Percentiles rank a stretch among this genome's conserved stretches.
These are phyloP conservation scores for Talaromyces sp. DNA, from an alignment of 2,329 filamentous ascomycete genomes.

Conservation along the genomic window DNA sequence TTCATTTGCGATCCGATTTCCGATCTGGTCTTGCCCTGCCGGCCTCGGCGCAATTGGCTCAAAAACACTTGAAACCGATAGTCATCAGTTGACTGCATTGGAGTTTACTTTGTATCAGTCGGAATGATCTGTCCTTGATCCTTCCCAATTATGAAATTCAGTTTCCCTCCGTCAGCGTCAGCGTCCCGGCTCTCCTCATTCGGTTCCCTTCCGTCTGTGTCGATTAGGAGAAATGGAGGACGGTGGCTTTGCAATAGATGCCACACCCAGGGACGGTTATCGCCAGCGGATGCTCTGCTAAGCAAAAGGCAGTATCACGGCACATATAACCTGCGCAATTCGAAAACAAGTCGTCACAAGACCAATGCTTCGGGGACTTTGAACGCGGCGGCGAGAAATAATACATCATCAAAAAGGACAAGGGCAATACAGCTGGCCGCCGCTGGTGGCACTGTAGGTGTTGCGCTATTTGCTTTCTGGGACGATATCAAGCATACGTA, in stretches of 20 bases:
- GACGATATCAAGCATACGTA: slow-evolving; percentile 72
- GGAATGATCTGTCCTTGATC: background rate
- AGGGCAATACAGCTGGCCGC: slow-evolving; percentile 26
- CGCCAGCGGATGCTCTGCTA: background rate
- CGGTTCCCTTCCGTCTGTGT: background rate
- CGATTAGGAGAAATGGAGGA: background rate
- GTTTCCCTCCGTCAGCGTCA: slow-evolving; percentile 1
- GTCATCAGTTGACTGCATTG: background rate
- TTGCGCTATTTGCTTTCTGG: slow-evolving; percentile 45
- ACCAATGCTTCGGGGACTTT: background rate
- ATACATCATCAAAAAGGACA: slow-evolving; percentile 10
- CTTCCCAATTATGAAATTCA: slow-evolving; percentile 5
- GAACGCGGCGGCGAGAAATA: background rate
- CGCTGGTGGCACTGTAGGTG: slow-evolving; percentile 32
- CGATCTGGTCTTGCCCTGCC: background rate
- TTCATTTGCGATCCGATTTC: background rate
- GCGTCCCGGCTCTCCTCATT: background rate
- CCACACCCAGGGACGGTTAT: background rate
- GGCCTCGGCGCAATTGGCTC: background rate
- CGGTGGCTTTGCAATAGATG: slow-evolving; percentile 4
- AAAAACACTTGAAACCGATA: background rate
- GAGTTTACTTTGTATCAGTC: background rate
- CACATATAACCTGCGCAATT: background rate
- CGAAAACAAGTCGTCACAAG: background rate
- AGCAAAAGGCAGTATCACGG: slow-evolving; percentile 1